phyloP scores from a whole-genome alignment of 2,329 filamentous ascomycete species.

The Arthrobotrys sinensis region DNA sequence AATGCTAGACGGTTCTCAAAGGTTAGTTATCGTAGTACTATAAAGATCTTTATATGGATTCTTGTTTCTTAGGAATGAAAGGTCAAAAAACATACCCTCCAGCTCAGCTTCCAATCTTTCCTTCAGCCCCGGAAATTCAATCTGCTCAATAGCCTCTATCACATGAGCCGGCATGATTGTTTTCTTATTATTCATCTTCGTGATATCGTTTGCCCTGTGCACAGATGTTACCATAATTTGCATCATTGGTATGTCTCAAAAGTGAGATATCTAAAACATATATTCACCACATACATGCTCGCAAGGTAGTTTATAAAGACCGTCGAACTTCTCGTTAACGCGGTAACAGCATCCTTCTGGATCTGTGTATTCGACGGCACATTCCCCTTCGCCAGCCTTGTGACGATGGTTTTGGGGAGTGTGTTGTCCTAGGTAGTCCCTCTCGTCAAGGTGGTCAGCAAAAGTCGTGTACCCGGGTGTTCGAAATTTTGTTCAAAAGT shows the following conservation, averaged over 20 bases:
- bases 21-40: background rate
- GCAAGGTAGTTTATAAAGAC: slow-evolving; percentile 87
- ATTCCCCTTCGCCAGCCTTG: slow-evolving; percentile 83
- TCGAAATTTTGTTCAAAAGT: background rate
- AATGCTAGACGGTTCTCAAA: slow-evolving; percentile 15
- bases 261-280: background rate
- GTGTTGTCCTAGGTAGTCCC: slow-evolving; percentile 76
- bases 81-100: slow-evolving; percentile 65
- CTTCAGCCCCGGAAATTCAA: slow-evolving; percentile 88
- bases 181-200: slow-evolving; percentile 72
- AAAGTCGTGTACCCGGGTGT: background rate
- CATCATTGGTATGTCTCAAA: no score
- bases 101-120: slow-evolving; percentile 83
- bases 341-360: slow-evolving; percentile 84
- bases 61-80: background rate
- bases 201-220: slow-evolving; percentile 81
- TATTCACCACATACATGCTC: slow-evolving; percentile 74
- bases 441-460: slow-evolving; percentile 9
- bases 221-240: slow-evolving; percentile 13
- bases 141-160: slow-evolving; percentile 95
- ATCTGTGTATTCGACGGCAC: slow-evolving; percentile 77
- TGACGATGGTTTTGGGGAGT: slow-evolving; percentile 85
- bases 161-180: slow-evolving; percentile 79
- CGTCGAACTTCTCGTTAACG: slow-evolving; percentile 84
- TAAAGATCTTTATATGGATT: no score